These are phyloP conservation scores for Taiozyma sp. DNA, from an alignment of 1,139 yeast genomes.

Conservation along the genomic window DNA sequence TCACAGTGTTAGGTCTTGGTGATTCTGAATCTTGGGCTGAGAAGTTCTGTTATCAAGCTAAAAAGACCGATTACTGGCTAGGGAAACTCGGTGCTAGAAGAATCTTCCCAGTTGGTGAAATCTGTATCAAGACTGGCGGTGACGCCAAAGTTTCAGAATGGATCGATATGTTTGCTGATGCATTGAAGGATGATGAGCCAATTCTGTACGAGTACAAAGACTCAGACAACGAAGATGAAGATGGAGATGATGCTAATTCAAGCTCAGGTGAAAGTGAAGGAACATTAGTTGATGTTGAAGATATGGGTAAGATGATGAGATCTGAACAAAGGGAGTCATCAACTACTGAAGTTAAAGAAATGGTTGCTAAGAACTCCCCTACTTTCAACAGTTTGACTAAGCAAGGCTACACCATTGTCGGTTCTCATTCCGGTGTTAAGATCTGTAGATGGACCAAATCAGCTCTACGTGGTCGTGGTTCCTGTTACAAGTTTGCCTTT, in stretches of 20 bases:
- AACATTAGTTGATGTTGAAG: slow-evolving; percentile 74
- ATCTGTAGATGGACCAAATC: slow-evolving; percentile 97
- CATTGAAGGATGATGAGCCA: slow-evolving; percentile 65
- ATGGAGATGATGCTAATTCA: slow-evolving; percentile 31
- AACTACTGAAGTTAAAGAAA: slow-evolving; percentile 51
- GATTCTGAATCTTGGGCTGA: slow-evolving; percentile 85
- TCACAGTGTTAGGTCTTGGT: slow-evolving; percentile 83
- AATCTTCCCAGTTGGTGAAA: slow-evolving; percentile 78
- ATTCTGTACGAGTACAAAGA: slow-evolving; percentile 48
- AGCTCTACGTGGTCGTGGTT: slow-evolving; percentile 90
- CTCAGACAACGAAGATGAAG: slow-evolving; percentile 41
- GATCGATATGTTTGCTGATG: slow-evolving; percentile 54
- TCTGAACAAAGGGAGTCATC: slow-evolving; percentile 12
- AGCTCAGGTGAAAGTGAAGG: slow-evolving; percentile 30
- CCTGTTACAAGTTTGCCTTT: slow-evolving; percentile 89
- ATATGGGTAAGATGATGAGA: slow-evolving; percentile 62
- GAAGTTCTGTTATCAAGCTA: slow-evolving; percentile 85
- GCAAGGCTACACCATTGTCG: slow-evolving; percentile 91
- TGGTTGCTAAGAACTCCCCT: slow-evolving; percentile 90
- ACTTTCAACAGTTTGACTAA: slow-evolving; percentile 84
- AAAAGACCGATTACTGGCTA: slow-evolving; percentile 66
- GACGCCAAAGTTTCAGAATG: slow-evolving; percentile 61
- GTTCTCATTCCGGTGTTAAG: slow-evolving; percentile 93
- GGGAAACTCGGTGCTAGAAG: slow-evolving; percentile 84
- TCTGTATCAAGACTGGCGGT: slow-evolving; percentile 74